A percentile compares a stretch with the other conserved stretches of the same genome.
Conservation (phyloP, 108 stramenopile genomes). For the Phaeodactylum tricornutum region DNA sequence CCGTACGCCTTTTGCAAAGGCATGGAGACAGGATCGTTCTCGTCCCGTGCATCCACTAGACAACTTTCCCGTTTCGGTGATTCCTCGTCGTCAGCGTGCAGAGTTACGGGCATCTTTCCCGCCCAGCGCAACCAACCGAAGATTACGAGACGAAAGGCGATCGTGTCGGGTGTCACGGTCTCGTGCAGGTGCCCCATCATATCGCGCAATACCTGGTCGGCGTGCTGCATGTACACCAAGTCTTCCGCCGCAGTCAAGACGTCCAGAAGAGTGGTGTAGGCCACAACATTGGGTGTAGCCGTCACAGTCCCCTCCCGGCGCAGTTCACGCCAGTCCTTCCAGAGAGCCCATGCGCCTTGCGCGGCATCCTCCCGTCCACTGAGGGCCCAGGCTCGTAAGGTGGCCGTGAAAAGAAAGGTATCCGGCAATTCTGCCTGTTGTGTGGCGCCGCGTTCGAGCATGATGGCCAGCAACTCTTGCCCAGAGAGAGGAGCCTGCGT, state of each 20-base stretch:
- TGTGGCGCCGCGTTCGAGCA: no score
- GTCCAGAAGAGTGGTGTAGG: neutral
- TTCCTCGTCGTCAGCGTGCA: no score
- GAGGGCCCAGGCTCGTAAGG: neutral
- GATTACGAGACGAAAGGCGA: neutral
- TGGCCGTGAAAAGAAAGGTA: neutral
- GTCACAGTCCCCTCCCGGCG: neutral
- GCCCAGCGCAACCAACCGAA: no score
- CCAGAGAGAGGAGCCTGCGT: no score
- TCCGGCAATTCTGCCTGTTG: no score
- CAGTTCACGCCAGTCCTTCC: neutral
- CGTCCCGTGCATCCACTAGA: no score
- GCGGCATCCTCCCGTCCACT: neutral
- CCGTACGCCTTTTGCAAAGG: neutral
- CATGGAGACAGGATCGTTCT: no score
- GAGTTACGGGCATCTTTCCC: no score
- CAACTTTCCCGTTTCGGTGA: no score
- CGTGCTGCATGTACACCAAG: neutral
- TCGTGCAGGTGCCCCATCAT: neutral
- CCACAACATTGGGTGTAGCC: slow-evolving; percentile 1
- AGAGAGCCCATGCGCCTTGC: slow-evolving; percentile 1
- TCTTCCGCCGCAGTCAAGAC: neutral
- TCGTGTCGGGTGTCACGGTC: neutral
- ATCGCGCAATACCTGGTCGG: neutral
- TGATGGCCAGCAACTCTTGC: no score